These are phyloP conservation scores for Leccinum idahoense DNA, from an alignment of 1,284 basidiomycete genomes.

Conservation along the genomic window DNA sequence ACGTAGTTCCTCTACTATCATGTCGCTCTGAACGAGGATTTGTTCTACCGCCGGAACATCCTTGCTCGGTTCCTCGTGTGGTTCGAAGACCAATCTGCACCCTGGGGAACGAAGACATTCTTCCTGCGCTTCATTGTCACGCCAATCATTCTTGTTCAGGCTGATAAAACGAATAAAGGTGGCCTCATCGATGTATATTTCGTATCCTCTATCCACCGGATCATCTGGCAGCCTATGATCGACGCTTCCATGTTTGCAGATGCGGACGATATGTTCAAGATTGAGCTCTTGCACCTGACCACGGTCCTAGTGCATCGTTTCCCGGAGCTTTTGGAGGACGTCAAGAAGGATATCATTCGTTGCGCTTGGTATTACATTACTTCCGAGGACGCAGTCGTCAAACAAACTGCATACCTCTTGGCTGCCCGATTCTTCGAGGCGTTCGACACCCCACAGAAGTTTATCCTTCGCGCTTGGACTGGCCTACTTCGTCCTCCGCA, in stretches of 20 bases:
- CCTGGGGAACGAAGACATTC: slow-evolving; percentile 80
- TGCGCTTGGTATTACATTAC: slow-evolving; percentile 90
- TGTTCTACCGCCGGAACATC: slow-evolving; percentile 75
- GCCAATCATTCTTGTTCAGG: slow-evolving; percentile 81
- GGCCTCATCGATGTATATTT: slow-evolving; percentile 70
- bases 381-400: slow-evolving; percentile 86
- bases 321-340: slow-evolving; percentile 70
- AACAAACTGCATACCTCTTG: slow-evolving; percentile 90
- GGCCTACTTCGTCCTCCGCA: slow-evolving; percentile 85
- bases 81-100: slow-evolving; percentile 66
- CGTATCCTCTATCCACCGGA: slow-evolving; percentile 63
- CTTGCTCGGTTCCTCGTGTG: slow-evolving; percentile 83
- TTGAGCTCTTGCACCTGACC: slow-evolving; percentile 90
- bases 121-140: slow-evolving; percentile 88
- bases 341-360: slow-evolving; percentile 93
- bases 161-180: slow-evolving; percentile 49
- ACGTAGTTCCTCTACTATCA: slow-evolving; percentile 88
- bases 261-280: slow-evolving; percentile 78
- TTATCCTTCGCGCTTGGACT: slow-evolving; percentile 92
- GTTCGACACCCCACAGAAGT: slow-evolving; percentile 90
- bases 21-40: slow-evolving; percentile 65
- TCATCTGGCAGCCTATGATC: slow-evolving; percentile 79
- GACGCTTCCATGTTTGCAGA: slow-evolving; percentile 54
- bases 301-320: slow-evolving; percentile 88
- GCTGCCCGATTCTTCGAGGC: slow-evolving; percentile 93